phyloP scores from a whole-genome alignment of 306 rosid genomes.

The Cucurbita ficifolia region DNA sequence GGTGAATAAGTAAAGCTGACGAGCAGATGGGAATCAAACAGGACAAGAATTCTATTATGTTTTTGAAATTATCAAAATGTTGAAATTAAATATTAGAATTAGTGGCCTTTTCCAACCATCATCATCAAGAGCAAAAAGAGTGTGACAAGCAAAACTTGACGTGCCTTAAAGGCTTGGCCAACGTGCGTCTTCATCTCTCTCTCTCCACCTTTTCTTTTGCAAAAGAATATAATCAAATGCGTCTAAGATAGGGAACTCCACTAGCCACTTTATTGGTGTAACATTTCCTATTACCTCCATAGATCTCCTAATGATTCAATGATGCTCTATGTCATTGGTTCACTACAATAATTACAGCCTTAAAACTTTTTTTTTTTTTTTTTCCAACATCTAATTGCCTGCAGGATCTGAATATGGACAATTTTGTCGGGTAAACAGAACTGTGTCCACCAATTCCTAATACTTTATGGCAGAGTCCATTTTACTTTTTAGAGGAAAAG shows the following conservation, averaged over 20 bases:
- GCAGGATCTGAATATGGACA: neutral
- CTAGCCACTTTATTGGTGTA: neutral
- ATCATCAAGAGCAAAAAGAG: neutral
- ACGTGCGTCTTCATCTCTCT: neutral
- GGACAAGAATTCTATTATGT: neutral
- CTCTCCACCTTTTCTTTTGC: neutral
- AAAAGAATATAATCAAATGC: neutral
- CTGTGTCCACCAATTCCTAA: neutral
- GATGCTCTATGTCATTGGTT: neutral
- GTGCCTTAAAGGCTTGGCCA: conserved; percentile 7
- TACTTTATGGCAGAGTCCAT: neutral
- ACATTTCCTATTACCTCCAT: neutral
- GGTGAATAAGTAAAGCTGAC: neutral
- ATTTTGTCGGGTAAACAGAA: neutral
- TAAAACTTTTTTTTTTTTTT: neutral
- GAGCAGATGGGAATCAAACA: neutral
- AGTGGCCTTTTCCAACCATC: neutral
- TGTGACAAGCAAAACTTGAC: neutral
- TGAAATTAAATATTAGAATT: neutral
- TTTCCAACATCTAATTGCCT: neutral
- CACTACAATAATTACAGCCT: neutral
- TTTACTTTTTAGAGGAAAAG: neutral
- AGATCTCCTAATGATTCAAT: neutral
- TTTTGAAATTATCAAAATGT: neutral
- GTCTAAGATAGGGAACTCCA: neutral